A percentile compares a stretch with the other conserved stretches of the same genome.
Conservation (phyloP, 352 stramenopile genomes). For the Phytophthora pluvialis region DNA sequence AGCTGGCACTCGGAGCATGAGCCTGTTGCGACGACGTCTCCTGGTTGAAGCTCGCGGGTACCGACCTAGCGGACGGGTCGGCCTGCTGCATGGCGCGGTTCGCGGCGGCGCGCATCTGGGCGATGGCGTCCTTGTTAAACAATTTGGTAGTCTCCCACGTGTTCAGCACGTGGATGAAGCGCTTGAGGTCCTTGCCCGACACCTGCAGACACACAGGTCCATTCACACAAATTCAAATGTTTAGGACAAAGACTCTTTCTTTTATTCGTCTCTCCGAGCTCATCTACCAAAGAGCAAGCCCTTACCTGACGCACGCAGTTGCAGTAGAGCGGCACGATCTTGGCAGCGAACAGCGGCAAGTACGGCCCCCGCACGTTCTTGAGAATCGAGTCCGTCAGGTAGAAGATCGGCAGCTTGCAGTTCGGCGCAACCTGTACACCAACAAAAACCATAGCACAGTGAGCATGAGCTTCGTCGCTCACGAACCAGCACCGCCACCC, state of each 20-base stretch:
- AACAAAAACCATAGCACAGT: conserved; percentile 20
- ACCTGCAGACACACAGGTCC: conserved; percentile 43
- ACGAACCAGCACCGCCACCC: background rate
- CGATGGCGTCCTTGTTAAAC: conserved; percentile 60
- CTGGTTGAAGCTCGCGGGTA: conserved; percentile 61
- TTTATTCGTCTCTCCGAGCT: conserved; percentile 13
- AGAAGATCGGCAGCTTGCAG: conserved; percentile 91
- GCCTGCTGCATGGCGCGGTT: conserved; percentile 61
- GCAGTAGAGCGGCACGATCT: conserved; percentile 85
- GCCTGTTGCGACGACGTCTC: conserved; percentile 30
- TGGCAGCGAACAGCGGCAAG: conserved; percentile 61
- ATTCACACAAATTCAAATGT: background rate
- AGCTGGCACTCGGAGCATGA: conserved; percentile 4
- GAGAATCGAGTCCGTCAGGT: conserved; percentile 91
- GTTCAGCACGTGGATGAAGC: conserved; percentile 87
- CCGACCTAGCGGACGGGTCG: conserved; percentile 44
- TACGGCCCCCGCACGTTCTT: conserved; percentile 89
- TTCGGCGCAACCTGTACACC: conserved; percentile 62
- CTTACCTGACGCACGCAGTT: conserved; percentile 84
- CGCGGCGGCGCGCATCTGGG: conserved; percentile 71
- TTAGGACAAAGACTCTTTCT: no score
- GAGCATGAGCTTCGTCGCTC: conserved; percentile 20
- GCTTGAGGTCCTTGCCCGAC: conserved; percentile 78
- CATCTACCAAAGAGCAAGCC: conserved; percentile 3
- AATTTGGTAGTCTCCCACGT: conserved; percentile 79